Base-by-base conservation (phyloP, 495 filamentous ascomycete genomes). In the Endocarpon pusillum region DNA sequence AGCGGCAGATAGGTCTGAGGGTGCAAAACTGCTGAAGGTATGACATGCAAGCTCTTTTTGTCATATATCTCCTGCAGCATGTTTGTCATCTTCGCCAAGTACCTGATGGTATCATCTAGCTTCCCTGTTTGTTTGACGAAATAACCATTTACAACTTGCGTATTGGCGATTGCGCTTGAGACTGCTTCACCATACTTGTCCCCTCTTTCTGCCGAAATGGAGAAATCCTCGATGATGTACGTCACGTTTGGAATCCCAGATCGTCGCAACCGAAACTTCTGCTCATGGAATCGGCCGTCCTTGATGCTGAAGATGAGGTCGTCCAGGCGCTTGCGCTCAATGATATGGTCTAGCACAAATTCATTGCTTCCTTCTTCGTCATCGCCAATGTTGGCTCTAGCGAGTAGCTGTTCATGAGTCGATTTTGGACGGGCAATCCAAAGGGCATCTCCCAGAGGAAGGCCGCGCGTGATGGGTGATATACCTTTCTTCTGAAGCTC, bases 251-350 rank as follows among this genome's bases (percentile, higher is more conserved):
- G 71, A 19, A 86, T 57, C 1, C 81, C 81, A 0, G 70, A 75
- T 34, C 72, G 72, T 23, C 64, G 62, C 2, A 87, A 64, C 1
- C 82, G 74, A 42, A 84, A 87, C 43, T 91, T 89, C 42, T 91
- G 82, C 44, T 91, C 82, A 42, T 75, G 75, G 44, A 85, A 89
- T 1, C 82, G 71, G 0, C 81, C 79, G 34, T 89, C 82, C 49
- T 78, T 85, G 48, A 89, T 81, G 29, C 76, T 82, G 18, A 66
- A 58, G 5, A 89, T 61, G 3, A 91, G 61, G 51, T 91, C 82
- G 42, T 91, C 82, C 0, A 86, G 64, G 2, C 82, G 66, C 45
- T 91, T 91, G 32, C 82, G 68, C 53, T 91, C 82, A 0, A 87
- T 65, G 19, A 91, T 80, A 60, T 71, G 82, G 47, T 87, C 81